Evolutionary conservation across 768 basidiomycete species (phyloP), one percentile per base, ranked within the genome.

Genomic region (Chalciporus chontae): DNA sequence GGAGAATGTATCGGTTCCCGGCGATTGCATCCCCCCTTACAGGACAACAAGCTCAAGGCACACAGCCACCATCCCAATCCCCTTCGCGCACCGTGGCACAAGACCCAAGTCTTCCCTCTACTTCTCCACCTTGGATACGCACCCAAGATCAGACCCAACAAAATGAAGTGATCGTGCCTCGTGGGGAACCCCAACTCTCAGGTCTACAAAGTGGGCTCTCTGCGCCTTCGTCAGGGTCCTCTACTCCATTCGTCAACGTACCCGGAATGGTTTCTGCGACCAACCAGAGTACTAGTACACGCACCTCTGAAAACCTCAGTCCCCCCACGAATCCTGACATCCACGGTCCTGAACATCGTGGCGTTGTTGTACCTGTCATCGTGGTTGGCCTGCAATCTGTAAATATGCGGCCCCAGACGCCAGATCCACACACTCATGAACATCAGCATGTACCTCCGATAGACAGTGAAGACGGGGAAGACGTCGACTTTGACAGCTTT

Each of bases 311-410:
- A 50, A 50, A 45, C 51, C 42, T 54, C 47, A 44, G 38, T 55
- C 27, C 50, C 43, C 42, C 59, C 32, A 43, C 58, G 40, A 54
- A 54, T 41, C 18, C 58, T 19, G 41, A 17, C 23, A 47, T 49
- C 40, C 63, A 63, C 54, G 51, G 38, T 15, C 41, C 58, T 44
- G 66, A 63, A 47, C 56, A 62, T n/a, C 65, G 60, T 17, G 47
- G 42, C 55, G 69, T 81, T 18, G 85, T 90, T 31, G 81, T 90
- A 13, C 89, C 89, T 17, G 87, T 91, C 53, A 89, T 91, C 52
- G 83, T 91, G 47, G 88, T 91, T 23, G 89, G 89, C 8, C 69
- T 91, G 40, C 89, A 90, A 67, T 85, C 84, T 50, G 85, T 90
- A 27, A 77, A 79, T 60, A 67, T 75, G 57, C 67, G 48, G 47